Conservation (phyloP, 2,329 filamentous ascomycete species). For the Aspergillus novoparasiticus region DNA sequence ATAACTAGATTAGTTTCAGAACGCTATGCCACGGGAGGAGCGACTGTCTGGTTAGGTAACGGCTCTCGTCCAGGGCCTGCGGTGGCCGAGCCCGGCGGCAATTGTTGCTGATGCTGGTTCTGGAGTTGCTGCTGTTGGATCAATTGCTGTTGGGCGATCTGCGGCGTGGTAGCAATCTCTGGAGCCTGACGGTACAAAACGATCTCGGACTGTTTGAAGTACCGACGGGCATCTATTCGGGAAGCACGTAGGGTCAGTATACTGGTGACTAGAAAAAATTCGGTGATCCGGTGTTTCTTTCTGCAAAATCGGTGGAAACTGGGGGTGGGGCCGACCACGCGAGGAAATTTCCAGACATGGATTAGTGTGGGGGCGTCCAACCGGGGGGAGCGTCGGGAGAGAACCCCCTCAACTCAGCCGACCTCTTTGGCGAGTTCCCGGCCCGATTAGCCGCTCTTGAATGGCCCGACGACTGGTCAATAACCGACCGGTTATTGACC, state of each 20-base stretch:
- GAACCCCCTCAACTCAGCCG: neutral
- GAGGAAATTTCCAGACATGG: constrained; percentile 20
- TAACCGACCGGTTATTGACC: constrained; percentile 40
- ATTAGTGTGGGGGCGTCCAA: constrained; percentile 36
- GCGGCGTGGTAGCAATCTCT: constrained; percentile 46
- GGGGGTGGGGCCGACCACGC: constrained; percentile 28
- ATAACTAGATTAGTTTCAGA: neutral
- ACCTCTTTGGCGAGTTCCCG: constrained; percentile 16
- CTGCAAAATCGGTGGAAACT: constrained; percentile 15
- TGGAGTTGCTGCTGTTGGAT: constrained; percentile 42
- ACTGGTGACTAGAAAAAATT: constrained; percentile 5
- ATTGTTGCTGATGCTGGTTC: constrained; percentile 36
- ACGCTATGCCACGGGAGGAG: constrained; percentile 30
- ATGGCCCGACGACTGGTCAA: constrained; percentile 32
- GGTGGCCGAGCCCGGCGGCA: constrained; percentile 40
- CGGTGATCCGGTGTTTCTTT: neutral
- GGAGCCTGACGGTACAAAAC: constrained; percentile 82
- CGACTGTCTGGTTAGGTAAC: constrained; percentile 20
- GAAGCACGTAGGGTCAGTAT: constrained; percentile 13
- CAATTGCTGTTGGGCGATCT: constrained; percentile 43
- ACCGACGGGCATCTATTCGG: constrained; percentile 78
- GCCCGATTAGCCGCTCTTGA: constrained; percentile 23
- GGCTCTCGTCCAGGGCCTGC: constrained; percentile 35
- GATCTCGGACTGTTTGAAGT: constrained; percentile 99
- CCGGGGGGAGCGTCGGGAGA: constrained; percentile 16